phyloP scores from a whole-genome alignment of 1,284 basidiomycete species.

The Pholiota adiposa region DNA sequence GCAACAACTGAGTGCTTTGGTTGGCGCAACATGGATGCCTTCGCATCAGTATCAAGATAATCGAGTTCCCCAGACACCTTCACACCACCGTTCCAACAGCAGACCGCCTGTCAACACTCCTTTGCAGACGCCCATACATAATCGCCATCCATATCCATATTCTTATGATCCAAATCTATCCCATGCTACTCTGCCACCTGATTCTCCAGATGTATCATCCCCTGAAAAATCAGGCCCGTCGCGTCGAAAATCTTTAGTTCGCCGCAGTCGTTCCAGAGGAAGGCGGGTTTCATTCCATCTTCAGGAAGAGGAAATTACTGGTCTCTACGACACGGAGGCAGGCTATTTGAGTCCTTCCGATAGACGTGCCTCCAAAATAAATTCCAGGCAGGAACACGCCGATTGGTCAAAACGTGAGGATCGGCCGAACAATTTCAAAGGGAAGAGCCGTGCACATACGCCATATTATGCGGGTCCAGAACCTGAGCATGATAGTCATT shows the following conservation, averaged over 20 bases:
- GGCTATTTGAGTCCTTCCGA: constrained; percentile 13
- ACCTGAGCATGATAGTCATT: not conserved
- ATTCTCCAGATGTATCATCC: constrained; percentile 45
- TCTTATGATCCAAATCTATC: constrained; percentile 46
- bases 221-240: constrained; percentile 24
- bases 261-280: constrained; percentile 40
- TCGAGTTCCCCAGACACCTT: constrained; percentile 34
- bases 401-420: not conserved
- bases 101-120: constrained; percentile 5
- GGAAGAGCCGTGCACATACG: constrained; percentile 10
- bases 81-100: constrained; percentile 20
- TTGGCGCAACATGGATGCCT: constrained; percentile 30
- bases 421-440: constrained; percentile 3
- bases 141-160: constrained; percentile 41
- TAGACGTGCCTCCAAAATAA: constrained; percentile 2
- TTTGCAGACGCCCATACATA: constrained; percentile 43
- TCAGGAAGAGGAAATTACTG: constrained; percentile 21
- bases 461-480: not conserved
- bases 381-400: not conserved
- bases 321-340: not conserved
- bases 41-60: constrained; percentile 25
- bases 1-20: constrained; percentile 41
- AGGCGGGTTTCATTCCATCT: constrained; percentile 41
- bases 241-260: constrained; percentile 37
- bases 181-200: constrained; percentile 48